Evolutionary conservation across 2,329 filamentous ascomycete species (phyloP), one percentile per base, ranked within the genome.

Genomic region (Pezicula radicicola): DNA sequence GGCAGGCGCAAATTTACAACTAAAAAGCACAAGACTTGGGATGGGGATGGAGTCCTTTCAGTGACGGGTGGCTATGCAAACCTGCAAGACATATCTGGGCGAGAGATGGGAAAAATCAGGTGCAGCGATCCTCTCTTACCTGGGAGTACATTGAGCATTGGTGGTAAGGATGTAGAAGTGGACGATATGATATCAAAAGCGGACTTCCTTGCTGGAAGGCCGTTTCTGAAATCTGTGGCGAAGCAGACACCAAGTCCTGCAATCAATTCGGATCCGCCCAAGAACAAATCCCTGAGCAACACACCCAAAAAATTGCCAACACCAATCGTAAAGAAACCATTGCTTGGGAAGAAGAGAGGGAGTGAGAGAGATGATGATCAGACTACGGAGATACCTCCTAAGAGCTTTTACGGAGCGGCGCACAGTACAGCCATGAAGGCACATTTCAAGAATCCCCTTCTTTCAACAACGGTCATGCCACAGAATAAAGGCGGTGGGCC

Each of bases 21-120:
- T 6, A 89, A 88, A 67, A 90, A 89, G 69, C 82, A 89, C 67
- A 89, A 89, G 66, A 89, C 84, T 5, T 90, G 87, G 85, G 86
- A 89, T 61, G 85, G 86, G 2, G 87, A 90, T 67, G 87, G 85
- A 2, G 75, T 88, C 2, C 72, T 89, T 8, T 73, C 75, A 4
- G 73, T 86, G 3, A 68, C 72, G 2, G 76, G 75, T 35, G 83
- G 83, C 4, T 79, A 78, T 62, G 84, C 79, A 4, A 75, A 73
- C 49, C 72, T 89, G 15, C 79, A 83, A 53, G 83, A 89, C 63
- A 75, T 80, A 10, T 78, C 78, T 1, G 86, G 86, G 3, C 79
- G 77, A 64, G 79, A 85, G 18, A 76, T 89, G 67, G 86, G 85
- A 2, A 78, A 76, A 49, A 73, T 72, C 12, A 73, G 75, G 55